phyloP scores from a whole-genome alignment of 1,284 basidiomycete species.

The Agaricales sp. region DNA sequence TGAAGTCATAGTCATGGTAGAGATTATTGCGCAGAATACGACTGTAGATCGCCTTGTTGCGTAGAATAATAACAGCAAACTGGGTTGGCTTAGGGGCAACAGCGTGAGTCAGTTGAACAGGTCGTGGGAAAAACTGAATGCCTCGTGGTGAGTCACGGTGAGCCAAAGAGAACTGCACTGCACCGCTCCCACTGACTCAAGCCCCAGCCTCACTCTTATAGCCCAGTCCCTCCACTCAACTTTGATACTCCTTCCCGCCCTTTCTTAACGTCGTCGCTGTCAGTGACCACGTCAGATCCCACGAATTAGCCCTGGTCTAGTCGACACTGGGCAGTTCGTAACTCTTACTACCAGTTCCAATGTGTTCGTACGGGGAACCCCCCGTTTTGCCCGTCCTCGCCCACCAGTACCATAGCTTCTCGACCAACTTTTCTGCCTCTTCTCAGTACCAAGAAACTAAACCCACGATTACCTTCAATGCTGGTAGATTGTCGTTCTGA shows the following conservation, averaged over 20 bases:
- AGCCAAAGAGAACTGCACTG: background rate
- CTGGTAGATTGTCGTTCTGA: background rate
- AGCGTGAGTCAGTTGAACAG: too few relatives aligned
- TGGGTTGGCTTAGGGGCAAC: too few relatives aligned
- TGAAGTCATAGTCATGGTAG: too few relatives aligned
- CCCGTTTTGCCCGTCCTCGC: slow-evolving; percentile 18
- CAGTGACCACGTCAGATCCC: background rate
- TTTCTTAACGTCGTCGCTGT: background rate
- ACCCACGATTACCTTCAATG: background rate
- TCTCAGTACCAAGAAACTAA: too few relatives aligned
- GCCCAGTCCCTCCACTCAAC: background rate
- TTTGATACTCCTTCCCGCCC: background rate
- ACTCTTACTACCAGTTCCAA: slow-evolving; percentile 18
- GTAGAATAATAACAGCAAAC: too few relatives aligned
- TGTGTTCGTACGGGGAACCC: slow-evolving; percentile 21
- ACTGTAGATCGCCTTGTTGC: too few relatives aligned
- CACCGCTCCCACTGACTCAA: background rate
- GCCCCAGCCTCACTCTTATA: background rate
- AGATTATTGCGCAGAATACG: too few relatives aligned
- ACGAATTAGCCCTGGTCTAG: background rate
- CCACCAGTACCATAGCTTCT: slow-evolving; percentile 7
- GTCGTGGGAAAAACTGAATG: too few relatives aligned
- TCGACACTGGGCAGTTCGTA: background rate
- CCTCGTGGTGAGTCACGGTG: background rate
- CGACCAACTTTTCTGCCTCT: slow-evolving; percentile 1